These are phyloP conservation scores for Trypanosoma avium DNA, from an alignment of 208 protist genomes.

Conservation along the genomic window DNA sequence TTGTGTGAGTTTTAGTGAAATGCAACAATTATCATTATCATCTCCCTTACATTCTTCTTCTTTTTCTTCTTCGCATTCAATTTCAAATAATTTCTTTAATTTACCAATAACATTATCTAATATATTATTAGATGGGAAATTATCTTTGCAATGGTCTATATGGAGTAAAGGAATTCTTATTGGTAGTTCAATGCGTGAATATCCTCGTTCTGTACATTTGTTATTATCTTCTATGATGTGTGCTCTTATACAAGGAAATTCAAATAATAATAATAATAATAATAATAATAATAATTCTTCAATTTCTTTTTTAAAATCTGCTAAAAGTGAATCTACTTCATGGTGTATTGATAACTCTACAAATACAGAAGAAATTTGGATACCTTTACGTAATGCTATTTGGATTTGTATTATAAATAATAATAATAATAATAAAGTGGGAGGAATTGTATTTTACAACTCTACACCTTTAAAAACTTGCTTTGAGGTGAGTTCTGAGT, in stretches of 20 bases:
- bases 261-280: not conserved
- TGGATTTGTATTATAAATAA: slow-evolving; percentile 17
- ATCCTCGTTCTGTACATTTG: slow-evolving; percentile 14
- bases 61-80: not conserved
- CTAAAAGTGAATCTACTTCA: not conserved
- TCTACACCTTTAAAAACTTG: slow-evolving; percentile 12
- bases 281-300: not conserved
- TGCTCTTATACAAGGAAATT: not conserved
- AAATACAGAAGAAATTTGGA: slow-evolving; percentile 15
- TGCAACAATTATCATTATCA: not conserved
- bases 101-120: not conserved
- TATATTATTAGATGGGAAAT: slow-evolving; percentile 1
- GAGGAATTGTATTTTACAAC: slow-evolving; percentile 28
- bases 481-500: slow-evolving; percentile 3
- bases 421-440: not conserved
- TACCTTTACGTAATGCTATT: not conserved
- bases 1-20: not conserved
- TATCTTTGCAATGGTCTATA: slow-evolving; percentile 28
- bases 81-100: not conserved
- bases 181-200: slow-evolving; percentile 22
- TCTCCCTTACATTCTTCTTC: not conserved
- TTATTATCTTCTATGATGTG: slow-evolving; percentile 15
- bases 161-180: slow-evolving; percentile 16
- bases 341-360: not conserved
- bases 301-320: not conserved